Conservation (phyloP, 2,329 filamentous ascomycete species). For the Neofusicoccum ribis region DNA sequence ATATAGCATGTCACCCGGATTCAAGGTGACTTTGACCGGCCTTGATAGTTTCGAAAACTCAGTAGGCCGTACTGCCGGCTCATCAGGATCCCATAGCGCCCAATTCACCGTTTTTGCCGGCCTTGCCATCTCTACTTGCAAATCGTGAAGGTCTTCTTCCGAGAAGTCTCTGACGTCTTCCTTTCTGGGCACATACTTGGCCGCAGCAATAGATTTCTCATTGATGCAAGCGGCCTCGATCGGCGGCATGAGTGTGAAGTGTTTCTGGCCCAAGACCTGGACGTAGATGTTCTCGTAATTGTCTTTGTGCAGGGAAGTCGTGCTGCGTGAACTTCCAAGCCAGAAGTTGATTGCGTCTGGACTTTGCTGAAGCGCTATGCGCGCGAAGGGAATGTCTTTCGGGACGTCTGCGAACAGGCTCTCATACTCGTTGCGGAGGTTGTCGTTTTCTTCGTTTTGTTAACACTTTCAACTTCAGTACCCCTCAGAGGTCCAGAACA, state of each 20-base stretch:
- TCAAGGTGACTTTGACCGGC: slow-evolving; percentile 67
- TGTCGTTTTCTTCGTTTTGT: slow-evolving; percentile 67
- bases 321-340: slow-evolving; percentile 69
- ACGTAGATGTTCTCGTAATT: slow-evolving; percentile 86
- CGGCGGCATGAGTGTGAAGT: slow-evolving; percentile 74
- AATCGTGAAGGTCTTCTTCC: slow-evolving; percentile 19
- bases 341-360: slow-evolving; percentile 82
- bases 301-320: slow-evolving; percentile 76
- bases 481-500: slow-evolving; percentile 25
- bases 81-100: slow-evolving; percentile 73
- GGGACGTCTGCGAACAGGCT: slow-evolving; percentile 65
- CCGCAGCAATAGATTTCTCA: slow-evolving; percentile 59
- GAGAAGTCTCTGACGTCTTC: slow-evolving; percentile 10
- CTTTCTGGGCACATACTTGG: slow-evolving; percentile 54
- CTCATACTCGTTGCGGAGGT: slow-evolving; percentile 71
- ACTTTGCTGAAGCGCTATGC: slow-evolving; percentile 63
- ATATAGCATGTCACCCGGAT: slow-evolving; percentile 78
- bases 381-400: slow-evolving; percentile 67
- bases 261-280: slow-evolving; percentile 70
- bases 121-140: slow-evolving; percentile 36
- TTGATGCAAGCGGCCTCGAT: slow-evolving; percentile 68
- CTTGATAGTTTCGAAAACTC: slow-evolving; percentile 59
- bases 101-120: slow-evolving; percentile 60
- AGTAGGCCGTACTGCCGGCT: slow-evolving; percentile 52
- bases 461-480: not conserved